phyloP scores from a whole-genome alignment of 2,329 filamentous ascomycete genomes.

The Claviceps capensis region DNA sequence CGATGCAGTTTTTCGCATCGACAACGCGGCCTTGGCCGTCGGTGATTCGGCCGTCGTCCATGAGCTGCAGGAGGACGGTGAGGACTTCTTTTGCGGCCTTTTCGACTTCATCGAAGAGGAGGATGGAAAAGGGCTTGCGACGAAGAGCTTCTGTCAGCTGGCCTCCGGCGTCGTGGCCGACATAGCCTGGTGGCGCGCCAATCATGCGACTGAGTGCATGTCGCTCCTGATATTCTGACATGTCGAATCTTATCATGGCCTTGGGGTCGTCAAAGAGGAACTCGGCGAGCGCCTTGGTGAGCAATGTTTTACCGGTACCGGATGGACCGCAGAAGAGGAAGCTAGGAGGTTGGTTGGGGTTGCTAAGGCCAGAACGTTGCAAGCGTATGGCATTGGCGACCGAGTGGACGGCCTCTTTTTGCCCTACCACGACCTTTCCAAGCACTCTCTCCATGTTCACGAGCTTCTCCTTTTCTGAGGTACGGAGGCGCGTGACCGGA shows the following conservation, averaged over 20 bases:
- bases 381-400: conserved; percentile 94
- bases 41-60: conserved; percentile 97
- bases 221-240: conserved; percentile 98
- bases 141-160: conserved; percentile 92
- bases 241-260: conserved; percentile 97
- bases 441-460: conserved; percentile 89
- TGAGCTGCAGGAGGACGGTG: conserved; percentile 94
- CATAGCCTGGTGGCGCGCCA: conserved; percentile 89
- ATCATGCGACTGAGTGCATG: conserved; percentile 96
- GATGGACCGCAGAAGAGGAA: conserved; percentile 99
- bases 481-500: conserved; percentile 84
- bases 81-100: conserved; percentile 97
- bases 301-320: conserved; percentile 92
- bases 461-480: conserved; percentile 96
- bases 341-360: conserved; percentile 92
- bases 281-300: conserved; percentile 93
- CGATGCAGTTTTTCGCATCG: conserved; percentile 95
- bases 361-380: conserved; percentile 84
- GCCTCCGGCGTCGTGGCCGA: conserved; percentile 89
- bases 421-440: conserved; percentile 74
- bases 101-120: conserved; percentile 95
- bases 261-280: conserved; percentile 97
- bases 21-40: conserved; percentile 92
- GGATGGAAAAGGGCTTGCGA: conserved; percentile 90
- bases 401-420: conserved; percentile 82